Evolutionary conservation across 2,329 filamentous ascomycete genomes (phyloP).

Genomic region (Coniochaeta sp.): DNA sequence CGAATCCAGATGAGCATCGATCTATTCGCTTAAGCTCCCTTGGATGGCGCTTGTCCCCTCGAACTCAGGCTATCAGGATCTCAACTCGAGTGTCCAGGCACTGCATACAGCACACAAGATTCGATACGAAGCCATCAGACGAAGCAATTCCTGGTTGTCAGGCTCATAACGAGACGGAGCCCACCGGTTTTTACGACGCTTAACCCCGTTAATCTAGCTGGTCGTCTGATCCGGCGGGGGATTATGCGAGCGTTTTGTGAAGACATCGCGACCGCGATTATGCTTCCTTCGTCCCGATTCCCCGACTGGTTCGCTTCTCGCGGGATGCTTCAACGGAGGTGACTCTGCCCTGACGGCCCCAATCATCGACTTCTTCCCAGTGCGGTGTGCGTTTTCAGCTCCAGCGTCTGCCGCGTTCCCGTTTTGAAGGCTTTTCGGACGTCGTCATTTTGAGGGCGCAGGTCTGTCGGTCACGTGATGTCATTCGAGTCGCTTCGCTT

Average conservation of each 20-base stretch:
- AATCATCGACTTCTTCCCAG: not conserved
- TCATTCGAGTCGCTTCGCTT: not conserved
- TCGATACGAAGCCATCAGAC: no score
- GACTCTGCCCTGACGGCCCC: not conserved
- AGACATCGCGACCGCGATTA: constrained; percentile 3
- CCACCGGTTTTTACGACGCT: no score
- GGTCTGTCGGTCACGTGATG: not conserved
- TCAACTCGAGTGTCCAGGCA: no score
- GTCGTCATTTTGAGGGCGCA: no score
- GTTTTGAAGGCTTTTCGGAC: no score
- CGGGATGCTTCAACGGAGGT: not conserved
- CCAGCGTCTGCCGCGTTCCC: not conserved
- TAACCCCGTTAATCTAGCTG: no score
- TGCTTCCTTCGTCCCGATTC: no score
- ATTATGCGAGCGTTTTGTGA: not conserved
- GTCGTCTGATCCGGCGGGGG: no score
- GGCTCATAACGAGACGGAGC: not conserved
- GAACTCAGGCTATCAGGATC: no score
- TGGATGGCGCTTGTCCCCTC: not conserved
- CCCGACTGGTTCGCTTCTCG: not conserved
- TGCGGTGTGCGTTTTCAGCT: not conserved
- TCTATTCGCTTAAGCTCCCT: not conserved
- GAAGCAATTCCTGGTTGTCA: no score
- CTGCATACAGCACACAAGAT: no score
- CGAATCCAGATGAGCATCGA: not conserved